Evolutionary conservation across 1,284 basidiomycete species (phyloP).

Genomic region (Ustilago vetiveriae): DNA sequence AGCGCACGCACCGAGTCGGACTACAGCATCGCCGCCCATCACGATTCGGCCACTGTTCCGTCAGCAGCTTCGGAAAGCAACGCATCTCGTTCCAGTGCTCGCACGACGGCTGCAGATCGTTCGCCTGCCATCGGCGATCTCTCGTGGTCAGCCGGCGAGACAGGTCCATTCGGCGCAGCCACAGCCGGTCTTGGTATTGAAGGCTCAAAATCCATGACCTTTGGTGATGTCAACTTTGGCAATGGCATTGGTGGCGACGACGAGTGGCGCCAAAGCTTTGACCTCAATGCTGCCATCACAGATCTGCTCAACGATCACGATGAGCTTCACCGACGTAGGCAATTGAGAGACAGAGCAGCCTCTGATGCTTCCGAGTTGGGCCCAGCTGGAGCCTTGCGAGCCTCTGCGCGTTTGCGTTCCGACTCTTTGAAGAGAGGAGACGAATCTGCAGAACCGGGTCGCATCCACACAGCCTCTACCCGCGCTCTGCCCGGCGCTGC

Average conservation of each 20-base stretch:
- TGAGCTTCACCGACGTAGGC: slow-evolving; percentile 42
- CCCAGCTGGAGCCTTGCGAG: not conserved
- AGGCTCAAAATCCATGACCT: slow-evolving; percentile 34
- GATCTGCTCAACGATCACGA: slow-evolving; percentile 59
- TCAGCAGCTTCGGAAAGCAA: slow-evolving; percentile 14
- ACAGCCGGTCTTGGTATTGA: slow-evolving; percentile 12
- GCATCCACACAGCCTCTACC: slow-evolving; percentile 1
- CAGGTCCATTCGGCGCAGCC: slow-evolving; percentile 52
- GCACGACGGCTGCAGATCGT: slow-evolving; percentile 3
- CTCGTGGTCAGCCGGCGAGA: slow-evolving; percentile 60
- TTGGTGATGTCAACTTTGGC: slow-evolving; percentile 35
- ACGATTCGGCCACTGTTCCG: slow-evolving; percentile 15
- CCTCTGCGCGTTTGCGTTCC: slow-evolving; percentile 9
- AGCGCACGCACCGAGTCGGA: slow-evolving; percentile 55
- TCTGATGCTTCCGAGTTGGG: slow-evolving; percentile 29
- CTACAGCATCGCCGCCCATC: slow-evolving; percentile 34
- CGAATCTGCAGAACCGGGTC: slow-evolving; percentile 8
- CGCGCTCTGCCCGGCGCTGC: not conserved
- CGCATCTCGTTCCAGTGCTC: slow-evolving; percentile 8
- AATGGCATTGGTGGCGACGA: slow-evolving; percentile 24
- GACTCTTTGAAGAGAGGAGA: slow-evolving; percentile 19
- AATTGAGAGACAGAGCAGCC: slow-evolving; percentile 28
- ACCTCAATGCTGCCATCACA: slow-evolving; percentile 60
- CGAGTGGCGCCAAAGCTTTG: slow-evolving; percentile 54
- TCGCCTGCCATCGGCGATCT: slow-evolving; percentile 57